phyloP scores from a whole-genome alignment of 2,329 filamentous ascomycete genomes.

The Nemania serpens region DNA sequence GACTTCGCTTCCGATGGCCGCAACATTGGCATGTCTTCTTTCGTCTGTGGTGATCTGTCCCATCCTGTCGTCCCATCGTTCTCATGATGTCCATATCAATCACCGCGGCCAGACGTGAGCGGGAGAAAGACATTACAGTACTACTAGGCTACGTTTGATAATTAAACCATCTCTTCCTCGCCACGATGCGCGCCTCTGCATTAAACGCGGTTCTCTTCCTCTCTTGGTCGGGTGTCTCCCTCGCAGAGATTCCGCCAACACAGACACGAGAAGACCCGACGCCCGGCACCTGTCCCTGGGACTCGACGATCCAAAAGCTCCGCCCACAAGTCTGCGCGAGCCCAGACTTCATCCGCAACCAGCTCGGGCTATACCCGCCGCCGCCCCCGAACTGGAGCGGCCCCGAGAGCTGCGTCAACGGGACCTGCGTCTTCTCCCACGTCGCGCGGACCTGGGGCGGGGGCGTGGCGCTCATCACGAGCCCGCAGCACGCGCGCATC shows the following conservation, averaged over 20 bases:
- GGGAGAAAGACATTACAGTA: neutral
- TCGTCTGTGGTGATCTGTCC: neutral
- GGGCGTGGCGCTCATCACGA: slow-evolving; percentile 36
- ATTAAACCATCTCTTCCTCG: neutral
- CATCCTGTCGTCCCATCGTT: neutral
- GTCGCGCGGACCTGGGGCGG: slow-evolving; percentile 30
- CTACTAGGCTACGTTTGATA: no score
- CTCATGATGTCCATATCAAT: neutral
- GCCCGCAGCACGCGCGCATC: slow-evolving; percentile 29
- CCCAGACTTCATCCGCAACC: slow-evolving; percentile 11
- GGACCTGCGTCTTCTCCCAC: slow-evolving; percentile 37
- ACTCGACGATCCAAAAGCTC: slow-evolving; percentile 18
- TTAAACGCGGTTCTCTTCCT: slow-evolving; percentile 9
- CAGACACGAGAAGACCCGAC: no score
- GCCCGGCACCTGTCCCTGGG: slow-evolving; percentile 29
- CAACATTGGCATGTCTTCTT: neutral
- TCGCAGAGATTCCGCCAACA: neutral
- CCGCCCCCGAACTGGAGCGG: slow-evolving; percentile 28
- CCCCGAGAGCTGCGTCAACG: slow-evolving; percentile 34
- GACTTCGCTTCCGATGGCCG: neutral
- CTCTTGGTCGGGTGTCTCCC: neutral
- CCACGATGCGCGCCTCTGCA: slow-evolving; percentile 8
- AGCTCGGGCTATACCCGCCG: neutral
- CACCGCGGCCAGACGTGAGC: neutral
- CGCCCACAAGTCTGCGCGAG: slow-evolving; percentile 25